Evolutionary conservation across 164 flowering plant species (phyloP), one percentile per base, ranked within the genome.

Genomic region (Vitis riparia): DNA sequence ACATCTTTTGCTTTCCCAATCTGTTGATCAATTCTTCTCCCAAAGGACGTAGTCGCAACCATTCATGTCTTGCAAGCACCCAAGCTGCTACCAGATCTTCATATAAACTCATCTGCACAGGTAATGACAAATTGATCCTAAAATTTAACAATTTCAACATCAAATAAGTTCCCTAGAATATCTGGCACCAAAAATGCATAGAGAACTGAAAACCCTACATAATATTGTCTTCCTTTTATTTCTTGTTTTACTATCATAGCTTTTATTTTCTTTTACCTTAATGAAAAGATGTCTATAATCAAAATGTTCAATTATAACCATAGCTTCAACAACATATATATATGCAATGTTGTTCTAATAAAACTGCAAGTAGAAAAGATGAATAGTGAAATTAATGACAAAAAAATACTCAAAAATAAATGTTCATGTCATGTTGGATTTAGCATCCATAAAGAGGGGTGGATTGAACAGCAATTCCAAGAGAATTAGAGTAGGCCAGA

Each of bases 11-110:
- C 62, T 81, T 87, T 73, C 99, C 99, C 81, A 96, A 77, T 63
- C 82, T 82, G 59, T 67, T 67, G 62, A 96, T 77, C 55, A 96
- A 78, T 72, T 87, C 93, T 78, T 84, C 79, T 19, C 98, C 99
- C 74, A 85, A 50, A 30, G 98, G 97, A 51, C 96, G 94, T 60
- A 29, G 55, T 68, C 66, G 79, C 81, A 96, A 72, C 99, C 99
- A 96, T 58, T 91, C 86, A 83, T 96, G 98, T 73, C 80, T 96
- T 70, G 93, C 82, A 66, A 97, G 97, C n/a, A 96, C 98, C 98
- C 97, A 96, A 75, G 97, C 97, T n/a, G 98, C 97, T 23, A 96
- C 97, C 62, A 96, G 81, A 76, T 96, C 99, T 79, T 96, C 99
- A 80, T 96, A 96, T 68, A 93, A 86, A 78, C 97, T 93, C 87